A percentile compares a stretch with the other conserved stretches of the same genome.
Conservation (phyloP, 441 rosid genomes). For the Erysimum cheiri region DNA sequence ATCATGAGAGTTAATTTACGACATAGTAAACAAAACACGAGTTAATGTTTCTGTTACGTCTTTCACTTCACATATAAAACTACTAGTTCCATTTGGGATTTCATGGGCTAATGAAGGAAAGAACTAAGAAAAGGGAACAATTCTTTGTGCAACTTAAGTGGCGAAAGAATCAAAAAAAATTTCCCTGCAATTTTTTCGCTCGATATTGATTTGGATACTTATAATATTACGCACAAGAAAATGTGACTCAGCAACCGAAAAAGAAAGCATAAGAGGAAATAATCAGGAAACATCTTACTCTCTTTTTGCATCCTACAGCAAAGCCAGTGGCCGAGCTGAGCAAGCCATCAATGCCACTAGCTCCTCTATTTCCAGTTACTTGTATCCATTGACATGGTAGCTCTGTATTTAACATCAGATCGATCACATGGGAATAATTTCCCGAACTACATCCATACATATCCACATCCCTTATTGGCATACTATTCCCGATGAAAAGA, state of each 20-base stretch:
- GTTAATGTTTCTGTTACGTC: constrained; percentile 7
- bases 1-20: constrained; percentile 17
- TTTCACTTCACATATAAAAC: constrained; percentile 24
- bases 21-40: constrained; percentile 13
- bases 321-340: constrained; percentile 94
- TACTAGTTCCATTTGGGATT: no score
- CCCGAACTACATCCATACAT: constrained; percentile 77
- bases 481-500: constrained; percentile 94
- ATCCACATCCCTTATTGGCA: constrained; percentile 93
- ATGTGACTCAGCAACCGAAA: constrained; percentile 17
- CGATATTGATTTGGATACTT: background rate
- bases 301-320: constrained; percentile 86
- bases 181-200: background rate
- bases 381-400: constrained; percentile 65
- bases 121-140: background rate
- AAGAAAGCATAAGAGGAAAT: constrained; percentile 21
- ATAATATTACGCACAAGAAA: background rate
- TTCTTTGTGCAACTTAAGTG: background rate
- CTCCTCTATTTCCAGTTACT: constrained; percentile 96
- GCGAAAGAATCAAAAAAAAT: background rate
- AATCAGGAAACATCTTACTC: constrained; percentile 52
- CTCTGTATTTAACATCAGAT: constrained; percentile 53
- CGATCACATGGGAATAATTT: constrained; percentile 46
- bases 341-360: constrained; percentile 99
- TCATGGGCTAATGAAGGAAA: no score